Evolutionary conservation across 1,284 basidiomycete genomes (phyloP).

Genomic region (Sporisorium reilianum): DNA sequence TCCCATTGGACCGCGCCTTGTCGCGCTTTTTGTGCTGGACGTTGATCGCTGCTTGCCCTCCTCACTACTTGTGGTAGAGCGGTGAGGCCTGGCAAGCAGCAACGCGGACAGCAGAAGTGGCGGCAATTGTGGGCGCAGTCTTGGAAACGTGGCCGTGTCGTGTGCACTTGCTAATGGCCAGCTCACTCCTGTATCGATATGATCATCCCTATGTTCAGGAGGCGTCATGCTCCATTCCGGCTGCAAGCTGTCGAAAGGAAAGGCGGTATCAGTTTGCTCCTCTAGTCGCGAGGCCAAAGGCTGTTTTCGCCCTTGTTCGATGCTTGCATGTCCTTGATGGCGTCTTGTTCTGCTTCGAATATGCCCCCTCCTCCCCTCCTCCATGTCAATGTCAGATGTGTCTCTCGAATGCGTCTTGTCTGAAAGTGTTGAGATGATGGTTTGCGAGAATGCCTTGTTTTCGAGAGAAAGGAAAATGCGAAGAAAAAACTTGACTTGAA

Average conservation of each 20-base stretch:
- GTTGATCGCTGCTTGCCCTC: conserved; percentile 9
- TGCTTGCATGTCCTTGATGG: not conserved
- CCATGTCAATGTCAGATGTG: conserved; percentile 1
- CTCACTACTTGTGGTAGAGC: conserved; percentile 37
- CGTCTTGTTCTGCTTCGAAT: conserved; percentile 6
- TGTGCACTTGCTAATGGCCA: conserved; percentile 26
- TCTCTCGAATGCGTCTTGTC: not conserved
- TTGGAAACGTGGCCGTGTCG: not conserved
- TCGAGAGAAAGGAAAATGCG: not conserved
- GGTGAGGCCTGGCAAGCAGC: conserved; percentile 3
- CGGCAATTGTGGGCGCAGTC: not conserved
- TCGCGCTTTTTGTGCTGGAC: not conserved
- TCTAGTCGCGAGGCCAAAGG: conserved; percentile 38
- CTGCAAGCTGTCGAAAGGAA: not conserved
- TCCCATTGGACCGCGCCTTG: conserved; percentile 3
- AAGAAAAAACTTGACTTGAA: not conserved
- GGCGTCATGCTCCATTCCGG: not conserved
- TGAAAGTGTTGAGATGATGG: not conserved
- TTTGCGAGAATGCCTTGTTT: not conserved
- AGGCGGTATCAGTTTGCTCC: conserved; percentile 14
- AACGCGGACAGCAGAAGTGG: not conserved
- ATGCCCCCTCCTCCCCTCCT: conserved; percentile 5
- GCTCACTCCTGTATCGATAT: not conserved
- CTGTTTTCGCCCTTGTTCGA: not conserved
- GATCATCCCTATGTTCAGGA: not conserved